Evolutionary conservation across 2,329 filamentous ascomycete genomes (phyloP).

Genomic region (Torrubiella hemipterigena): DNA sequence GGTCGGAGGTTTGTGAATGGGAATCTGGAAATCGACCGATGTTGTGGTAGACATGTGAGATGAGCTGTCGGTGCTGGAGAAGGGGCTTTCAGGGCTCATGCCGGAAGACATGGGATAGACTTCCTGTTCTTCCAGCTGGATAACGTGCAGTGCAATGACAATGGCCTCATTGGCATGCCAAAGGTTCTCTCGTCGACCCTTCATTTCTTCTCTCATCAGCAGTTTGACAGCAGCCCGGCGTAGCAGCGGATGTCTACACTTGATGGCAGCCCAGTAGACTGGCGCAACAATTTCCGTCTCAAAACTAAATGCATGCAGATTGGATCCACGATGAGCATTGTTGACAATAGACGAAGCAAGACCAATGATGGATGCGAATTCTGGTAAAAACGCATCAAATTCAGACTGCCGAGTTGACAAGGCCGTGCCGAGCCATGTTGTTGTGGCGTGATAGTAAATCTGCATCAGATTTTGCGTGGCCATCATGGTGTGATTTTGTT

Average conservation of each 20-base stretch:
- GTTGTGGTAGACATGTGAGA: constrained; percentile 3
- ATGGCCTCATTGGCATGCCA: constrained; percentile 22
- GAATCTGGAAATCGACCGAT: constrained; percentile 1
- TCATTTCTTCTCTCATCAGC: constrained; percentile 17
- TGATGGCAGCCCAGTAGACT: constrained; percentile 26
- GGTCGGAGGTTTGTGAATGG: constrained; percentile 1
- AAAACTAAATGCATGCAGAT: constrained; percentile 22
- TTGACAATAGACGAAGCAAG: constrained; percentile 18
- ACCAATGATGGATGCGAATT: constrained; percentile 24
- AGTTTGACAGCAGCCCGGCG: constrained; percentile 24
- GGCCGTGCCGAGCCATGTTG: constrained; percentile 20
- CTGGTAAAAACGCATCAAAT: constrained; percentile 20
- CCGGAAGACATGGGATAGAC: not conserved
- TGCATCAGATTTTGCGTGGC: constrained; percentile 17
- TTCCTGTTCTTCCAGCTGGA: constrained; percentile 21
- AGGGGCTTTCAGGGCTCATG: not conserved
- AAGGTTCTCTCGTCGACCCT: constrained; percentile 23
- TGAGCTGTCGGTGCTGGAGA: not conserved
- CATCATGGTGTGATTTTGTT: constrained; percentile 4
- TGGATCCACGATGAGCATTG: constrained; percentile 3
- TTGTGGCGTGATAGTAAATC: constrained; percentile 22
- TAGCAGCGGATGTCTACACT: constrained; percentile 28
- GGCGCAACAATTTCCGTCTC: constrained; percentile 29
- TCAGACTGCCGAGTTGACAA: constrained; percentile 17
- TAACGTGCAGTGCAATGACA: constrained; percentile 19